These are phyloP conservation scores for Clavariopsis aquatica DNA, from an alignment of 495 filamentous ascomycete species.

Conservation along the genomic window DNA sequence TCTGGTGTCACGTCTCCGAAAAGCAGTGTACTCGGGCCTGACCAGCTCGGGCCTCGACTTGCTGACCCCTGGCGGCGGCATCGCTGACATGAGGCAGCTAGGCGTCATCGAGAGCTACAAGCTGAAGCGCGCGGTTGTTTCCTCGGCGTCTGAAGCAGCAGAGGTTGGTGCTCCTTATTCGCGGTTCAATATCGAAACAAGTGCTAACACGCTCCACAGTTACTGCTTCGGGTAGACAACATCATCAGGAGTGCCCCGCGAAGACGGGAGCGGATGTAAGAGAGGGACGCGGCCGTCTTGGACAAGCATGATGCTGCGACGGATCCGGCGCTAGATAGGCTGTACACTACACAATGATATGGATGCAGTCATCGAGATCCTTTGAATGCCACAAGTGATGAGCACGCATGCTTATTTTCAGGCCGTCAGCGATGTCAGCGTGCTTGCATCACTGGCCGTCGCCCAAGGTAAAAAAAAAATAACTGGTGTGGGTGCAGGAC, in stretches of 20 bases:
- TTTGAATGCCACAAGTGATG: background rate
- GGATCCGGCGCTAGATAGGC: slow-evolving; percentile 22
- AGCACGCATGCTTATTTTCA: background rate
- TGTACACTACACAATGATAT: slow-evolving; percentile 33
- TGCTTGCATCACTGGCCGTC: background rate
- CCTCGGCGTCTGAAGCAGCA: slow-evolving; percentile 90
- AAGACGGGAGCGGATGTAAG: slow-evolving; percentile 68
- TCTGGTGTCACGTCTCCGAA: slow-evolving; percentile 84
- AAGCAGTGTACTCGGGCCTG: slow-evolving; percentile 92
- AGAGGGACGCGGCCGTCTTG: background rate
- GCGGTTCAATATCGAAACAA: slow-evolving; percentile 17
- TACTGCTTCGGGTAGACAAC: slow-evolving; percentile 81
- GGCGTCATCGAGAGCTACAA: slow-evolving; percentile 99
- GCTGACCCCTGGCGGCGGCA: slow-evolving; percentile 84
- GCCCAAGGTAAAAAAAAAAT: too few relatives aligned
- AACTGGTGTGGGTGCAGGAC: background rate
- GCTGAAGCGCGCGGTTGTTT: slow-evolving; percentile 94
- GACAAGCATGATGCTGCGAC: slow-evolving; percentile 10
- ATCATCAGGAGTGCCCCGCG: slow-evolving; percentile 80
- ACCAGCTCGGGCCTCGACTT: slow-evolving; percentile 88
- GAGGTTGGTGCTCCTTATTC: slow-evolving; percentile 64
- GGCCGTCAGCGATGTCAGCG: background rate
- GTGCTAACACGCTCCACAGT: slow-evolving; percentile 49
- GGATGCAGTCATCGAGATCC: slow-evolving; percentile 18
- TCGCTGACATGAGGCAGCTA: slow-evolving; percentile 93